These are phyloP conservation scores for Pythium coloratum DNA, from an alignment of 352 stramenopile species.

Conservation along the genomic window DNA sequence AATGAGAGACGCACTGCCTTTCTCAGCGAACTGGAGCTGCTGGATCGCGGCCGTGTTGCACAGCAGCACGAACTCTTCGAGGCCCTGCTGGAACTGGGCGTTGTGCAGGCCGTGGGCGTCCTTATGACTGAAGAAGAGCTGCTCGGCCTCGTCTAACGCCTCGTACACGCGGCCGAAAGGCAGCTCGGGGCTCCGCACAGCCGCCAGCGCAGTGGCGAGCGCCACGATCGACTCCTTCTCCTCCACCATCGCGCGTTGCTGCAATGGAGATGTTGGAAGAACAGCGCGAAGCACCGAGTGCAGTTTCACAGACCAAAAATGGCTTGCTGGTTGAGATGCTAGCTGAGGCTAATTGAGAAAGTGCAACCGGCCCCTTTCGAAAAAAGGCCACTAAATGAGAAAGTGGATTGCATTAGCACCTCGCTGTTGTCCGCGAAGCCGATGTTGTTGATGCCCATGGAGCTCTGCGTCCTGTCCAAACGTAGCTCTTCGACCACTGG, in stretches of 20 bases:
- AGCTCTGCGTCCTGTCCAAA: background rate
- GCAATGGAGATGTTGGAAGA: no score
- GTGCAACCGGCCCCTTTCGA: background rate
- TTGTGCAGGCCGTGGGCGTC: constrained; percentile 40
- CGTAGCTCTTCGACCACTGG: background rate
- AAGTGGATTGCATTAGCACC: background rate
- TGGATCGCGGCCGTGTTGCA: constrained; percentile 62
- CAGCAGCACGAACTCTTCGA: constrained; percentile 62
- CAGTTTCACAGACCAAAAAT: constrained; percentile 1
- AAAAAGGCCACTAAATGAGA: background rate
- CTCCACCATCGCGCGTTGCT: constrained; percentile 13
- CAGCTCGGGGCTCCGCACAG: constrained; percentile 24
- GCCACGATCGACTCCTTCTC: constrained; percentile 45
- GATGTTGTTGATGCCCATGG: background rate
- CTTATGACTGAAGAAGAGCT: constrained; percentile 51
- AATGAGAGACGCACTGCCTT: constrained; percentile 20
- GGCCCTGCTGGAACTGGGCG: constrained; percentile 51
- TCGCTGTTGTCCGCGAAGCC: background rate
- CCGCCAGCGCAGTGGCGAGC: constrained; percentile 41
- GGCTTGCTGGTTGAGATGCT: background rate
- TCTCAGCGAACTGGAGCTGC: constrained; percentile 25
- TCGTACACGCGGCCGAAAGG: constrained; percentile 25
- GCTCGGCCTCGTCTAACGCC: constrained; percentile 40
- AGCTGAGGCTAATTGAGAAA: background rate
- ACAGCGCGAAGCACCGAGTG: background rate